Percentiles rank a stretch among this genome's conserved stretches.
These are phyloP conservation scores for Letharia columbiana DNA, from an alignment of 495 filamentous ascomycete genomes.

Conservation along the genomic window DNA sequence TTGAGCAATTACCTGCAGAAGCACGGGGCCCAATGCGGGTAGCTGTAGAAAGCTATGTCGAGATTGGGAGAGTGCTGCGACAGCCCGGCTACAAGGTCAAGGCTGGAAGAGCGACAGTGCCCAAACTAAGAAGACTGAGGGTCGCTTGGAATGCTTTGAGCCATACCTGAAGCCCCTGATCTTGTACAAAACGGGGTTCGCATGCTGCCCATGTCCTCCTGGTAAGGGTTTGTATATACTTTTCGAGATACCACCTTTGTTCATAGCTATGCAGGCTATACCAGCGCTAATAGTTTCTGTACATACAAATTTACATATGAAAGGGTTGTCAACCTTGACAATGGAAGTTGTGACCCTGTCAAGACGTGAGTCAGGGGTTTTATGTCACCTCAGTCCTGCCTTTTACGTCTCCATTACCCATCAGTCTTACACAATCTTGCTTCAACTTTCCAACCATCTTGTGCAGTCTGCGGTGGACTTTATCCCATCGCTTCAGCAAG, in stretches of 20 bases:
- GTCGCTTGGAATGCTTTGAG: constrained; percentile 48
- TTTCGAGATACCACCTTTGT: constrained; percentile 20
- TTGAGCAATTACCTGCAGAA: constrained; percentile 48
- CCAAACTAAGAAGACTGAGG: constrained; percentile 41
- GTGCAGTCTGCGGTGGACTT: neutral
- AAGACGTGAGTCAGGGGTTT: neutral
- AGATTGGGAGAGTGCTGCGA: constrained; percentile 53
- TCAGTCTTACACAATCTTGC: neutral
- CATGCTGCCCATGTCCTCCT: neutral
- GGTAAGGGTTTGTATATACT: constrained; percentile 6
- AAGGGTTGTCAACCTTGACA: neutral
- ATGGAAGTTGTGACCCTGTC: neutral
- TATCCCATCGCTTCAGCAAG: neutral
- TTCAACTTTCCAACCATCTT: neutral
- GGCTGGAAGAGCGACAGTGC: constrained; percentile 50
- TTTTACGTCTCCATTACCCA: neutral
- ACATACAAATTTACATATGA: constrained; percentile 4
- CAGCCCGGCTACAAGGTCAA: constrained; percentile 38
- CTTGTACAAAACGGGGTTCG: neutral
- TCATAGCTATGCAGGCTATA: constrained; percentile 8
- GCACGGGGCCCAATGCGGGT: constrained; percentile 53
- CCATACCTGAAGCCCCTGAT: constrained; percentile 5
- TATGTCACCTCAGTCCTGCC: neutral
- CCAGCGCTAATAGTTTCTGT: constrained; percentile 7
- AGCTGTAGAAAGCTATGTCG: constrained; percentile 66